These are phyloP conservation scores for Phytophthora brassicae DNA, from an alignment of 352 stramenopile species.

Conservation along the genomic window DNA sequence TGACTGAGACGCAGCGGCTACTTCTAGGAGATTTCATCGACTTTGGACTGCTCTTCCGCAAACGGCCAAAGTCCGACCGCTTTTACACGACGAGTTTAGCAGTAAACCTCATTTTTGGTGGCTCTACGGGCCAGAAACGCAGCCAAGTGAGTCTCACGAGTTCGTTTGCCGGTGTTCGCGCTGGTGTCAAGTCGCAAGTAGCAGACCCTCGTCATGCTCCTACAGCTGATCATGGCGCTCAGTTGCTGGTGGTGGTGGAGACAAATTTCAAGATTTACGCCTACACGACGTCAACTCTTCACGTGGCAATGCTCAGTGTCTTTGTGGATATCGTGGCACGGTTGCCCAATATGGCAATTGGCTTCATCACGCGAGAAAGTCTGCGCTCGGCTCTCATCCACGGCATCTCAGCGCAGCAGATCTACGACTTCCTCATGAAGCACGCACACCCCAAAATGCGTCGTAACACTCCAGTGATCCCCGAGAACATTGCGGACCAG, in stretches of 20 bases:
- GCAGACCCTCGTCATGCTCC: conserved; percentile 37
- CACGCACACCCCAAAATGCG: conserved; percentile 86
- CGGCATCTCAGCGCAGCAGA: conserved; percentile 90
- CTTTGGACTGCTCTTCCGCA: conserved; percentile 85
- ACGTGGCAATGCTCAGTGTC: conserved; percentile 92
- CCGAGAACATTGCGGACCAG: conserved; percentile 90
- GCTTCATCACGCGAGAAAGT: conserved; percentile 90
- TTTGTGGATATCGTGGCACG: conserved; percentile 91
- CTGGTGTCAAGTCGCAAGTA: conserved; percentile 45
- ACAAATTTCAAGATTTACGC: conserved; percentile 94
- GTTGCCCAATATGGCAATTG: conserved; percentile 90
- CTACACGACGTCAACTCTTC: conserved; percentile 88
- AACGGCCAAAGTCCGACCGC: conserved; percentile 46
- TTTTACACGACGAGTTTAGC: conserved; percentile 91
- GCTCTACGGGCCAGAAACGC: conserved; percentile 62
- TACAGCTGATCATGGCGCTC: conserved; percentile 36
- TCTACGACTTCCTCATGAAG: conserved; percentile 92
- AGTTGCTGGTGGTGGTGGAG: conserved; percentile 82
- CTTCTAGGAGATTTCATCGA: conserved; percentile 85
- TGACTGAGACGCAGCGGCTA: conserved; percentile 78
- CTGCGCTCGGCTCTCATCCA: conserved; percentile 87
- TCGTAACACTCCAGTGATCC: conserved; percentile 71
- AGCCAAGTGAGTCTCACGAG: conserved; percentile 47
- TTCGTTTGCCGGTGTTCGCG: conserved; percentile 48
- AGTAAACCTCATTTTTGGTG: conserved; percentile 90